Evolutionary conservation across 495 filamentous ascomycete species (phyloP), one percentile per base, ranked within the genome.

Genomic region (Aspergillus ostianus): DNA sequence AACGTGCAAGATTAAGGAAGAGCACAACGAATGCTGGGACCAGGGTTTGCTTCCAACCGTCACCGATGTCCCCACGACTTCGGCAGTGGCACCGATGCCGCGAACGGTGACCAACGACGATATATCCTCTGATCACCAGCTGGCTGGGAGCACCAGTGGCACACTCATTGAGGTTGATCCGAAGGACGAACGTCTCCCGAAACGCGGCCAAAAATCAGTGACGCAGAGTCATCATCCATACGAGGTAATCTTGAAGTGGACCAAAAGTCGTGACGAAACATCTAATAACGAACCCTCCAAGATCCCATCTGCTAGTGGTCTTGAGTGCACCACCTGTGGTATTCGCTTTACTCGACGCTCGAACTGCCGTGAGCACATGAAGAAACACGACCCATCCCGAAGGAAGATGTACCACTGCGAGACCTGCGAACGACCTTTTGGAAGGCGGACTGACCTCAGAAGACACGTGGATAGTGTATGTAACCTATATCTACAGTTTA

Each of bases 311-410:
- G 64, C 61, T 0, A 62, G 58, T 46, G 92, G 88, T 56, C 90
- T 86, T 67, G 72, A 85, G 58, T 98, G 93, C 70, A 77, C 84
- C 23, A 72, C 87, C 12, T 98, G 93, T 70, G 87, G 87, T 21
- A 87, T 86, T 73, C 81, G 86, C 8, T 98, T 97, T 69, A 90
- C 90, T 60, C 77, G 93, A 54, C 89, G 85, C 67, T 97, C 93
- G 75, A 98, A 98, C 75, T 91, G 88, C 73, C 91, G 89, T 67
- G 87, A 90, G 55, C 93, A 98, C 72, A 82, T 94, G 80, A 91
- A 94, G 67, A 93, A 85, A 8, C 93, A 98, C 73, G 86, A 97
- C 71, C 88, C 92, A 3, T 82, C 81, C 52, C 80, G 85, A 53
- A 85, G 84, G 62, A 87, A 88, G 64, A 85, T 85, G 1, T 87